A percentile compares a stretch with the other conserved stretches of the same genome.
These are phyloP conservation scores for Quercus glauca DNA, from an alignment of 306 rosid species.

Conservation along the genomic window DNA sequence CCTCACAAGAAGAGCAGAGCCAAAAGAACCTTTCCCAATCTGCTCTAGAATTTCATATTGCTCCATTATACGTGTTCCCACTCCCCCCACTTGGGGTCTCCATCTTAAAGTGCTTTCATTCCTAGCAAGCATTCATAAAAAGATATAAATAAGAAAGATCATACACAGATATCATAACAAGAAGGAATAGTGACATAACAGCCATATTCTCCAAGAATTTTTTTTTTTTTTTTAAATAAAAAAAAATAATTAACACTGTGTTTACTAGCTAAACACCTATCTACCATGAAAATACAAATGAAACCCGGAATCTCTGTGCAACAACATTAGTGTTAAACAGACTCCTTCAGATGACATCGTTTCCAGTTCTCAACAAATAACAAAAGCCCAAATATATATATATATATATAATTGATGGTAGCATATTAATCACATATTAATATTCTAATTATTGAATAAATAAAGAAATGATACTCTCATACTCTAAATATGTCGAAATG, in stretches of 20 bases:
- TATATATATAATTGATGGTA: no score
- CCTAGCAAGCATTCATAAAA: conserved; percentile 14
- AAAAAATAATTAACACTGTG: neutral
- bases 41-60: conserved; percentile 93
- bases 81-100: neutral
- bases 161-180: neutral
- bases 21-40: conserved; percentile 95
- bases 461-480: no score
- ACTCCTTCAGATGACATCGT: no score
- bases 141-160: neutral
- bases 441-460: no score
- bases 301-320: neutral
- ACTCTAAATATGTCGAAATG: no score
- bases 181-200: neutral
- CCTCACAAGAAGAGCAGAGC: conserved; percentile 87
- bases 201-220: neutral
- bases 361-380: no score
- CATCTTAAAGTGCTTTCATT: neutral
- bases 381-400: no score
- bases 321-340: no score
- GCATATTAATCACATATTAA: no score
- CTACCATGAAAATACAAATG: neutral
- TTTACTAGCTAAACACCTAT: neutral
- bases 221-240: neutral
- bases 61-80: conserved; percentile 52